phyloP scores from a whole-genome alignment of 129 eudicot species.

The Smallanthus sonchifolius region DNA sequence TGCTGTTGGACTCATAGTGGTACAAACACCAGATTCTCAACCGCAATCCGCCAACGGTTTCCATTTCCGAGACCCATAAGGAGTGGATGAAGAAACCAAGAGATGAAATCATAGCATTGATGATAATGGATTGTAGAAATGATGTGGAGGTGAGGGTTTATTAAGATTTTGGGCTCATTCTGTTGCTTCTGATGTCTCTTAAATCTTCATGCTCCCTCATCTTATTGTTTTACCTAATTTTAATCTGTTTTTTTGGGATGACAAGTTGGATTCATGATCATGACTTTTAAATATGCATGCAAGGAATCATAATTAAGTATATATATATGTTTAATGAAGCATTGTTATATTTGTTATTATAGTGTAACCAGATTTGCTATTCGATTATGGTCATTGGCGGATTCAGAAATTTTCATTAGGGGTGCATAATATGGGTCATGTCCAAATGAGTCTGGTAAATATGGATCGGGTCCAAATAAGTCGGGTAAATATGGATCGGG shows the following conservation, averaged over 20 bases:
- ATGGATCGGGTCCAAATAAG: too few species aligned
- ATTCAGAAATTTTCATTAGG: too few species aligned
- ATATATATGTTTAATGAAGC: too few species aligned
- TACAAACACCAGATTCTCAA: constrained; percentile 16
- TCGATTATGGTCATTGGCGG: too few species aligned
- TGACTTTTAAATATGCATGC: too few species aligned
- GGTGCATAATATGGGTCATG: too few species aligned
- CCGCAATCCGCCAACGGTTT: not conserved
- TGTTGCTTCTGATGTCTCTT: constrained; percentile 10
- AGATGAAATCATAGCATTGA: not conserved
- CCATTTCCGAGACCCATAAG: not conserved
- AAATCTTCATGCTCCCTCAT: not conserved
- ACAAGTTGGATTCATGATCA: not conserved
- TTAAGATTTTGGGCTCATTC: constrained; percentile 16
- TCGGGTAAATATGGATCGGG: too few species aligned
- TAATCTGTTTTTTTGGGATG: not conserved
- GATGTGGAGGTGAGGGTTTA: constrained; percentile 14
- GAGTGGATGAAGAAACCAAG: not conserved
- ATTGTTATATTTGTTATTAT: too few species aligned
- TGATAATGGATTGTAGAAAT: constrained; percentile 5
- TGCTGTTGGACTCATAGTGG: constrained; percentile 22
- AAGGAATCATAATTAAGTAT: too few species aligned
- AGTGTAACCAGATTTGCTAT: too few species aligned
- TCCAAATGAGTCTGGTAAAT: too few species aligned
- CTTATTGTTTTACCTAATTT: not conserved